phyloP scores from a whole-genome alignment of 1,284 basidiomycete species.

The Trichosporon coremiiforme region DNA sequence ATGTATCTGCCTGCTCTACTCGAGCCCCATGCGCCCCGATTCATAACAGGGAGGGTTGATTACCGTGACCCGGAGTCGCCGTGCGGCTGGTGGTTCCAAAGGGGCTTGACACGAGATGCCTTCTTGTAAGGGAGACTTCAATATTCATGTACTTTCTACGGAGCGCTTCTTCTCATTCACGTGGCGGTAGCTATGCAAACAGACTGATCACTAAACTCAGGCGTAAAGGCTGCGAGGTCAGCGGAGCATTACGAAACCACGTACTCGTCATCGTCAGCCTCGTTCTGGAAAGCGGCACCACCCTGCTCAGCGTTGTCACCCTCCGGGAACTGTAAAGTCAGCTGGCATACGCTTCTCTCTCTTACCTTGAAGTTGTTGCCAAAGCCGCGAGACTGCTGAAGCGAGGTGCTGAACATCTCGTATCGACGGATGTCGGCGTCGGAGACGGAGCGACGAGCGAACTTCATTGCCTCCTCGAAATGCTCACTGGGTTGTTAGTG shows the following conservation, averaged over 20 bases:
- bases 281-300: constrained; percentile 55
- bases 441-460: constrained; percentile 83
- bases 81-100: constrained; percentile 1
- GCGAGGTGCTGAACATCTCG: constrained; percentile 55
- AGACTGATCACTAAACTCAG: constrained; percentile 13
- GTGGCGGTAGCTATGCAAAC: neutral
- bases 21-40: neutral
- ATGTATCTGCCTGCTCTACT: constrained; percentile 35
- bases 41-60: neutral
- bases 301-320: constrained; percentile 59
- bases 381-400: constrained; percentile 54
- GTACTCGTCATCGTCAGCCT: constrained; percentile 56
- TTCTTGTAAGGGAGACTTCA: constrained; percentile 4
- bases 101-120: neutral
- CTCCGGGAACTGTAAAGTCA: constrained; percentile 84
- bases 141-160: constrained; percentile 21
- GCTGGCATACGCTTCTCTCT: neutral
- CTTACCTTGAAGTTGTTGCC: constrained; percentile 54
- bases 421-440: constrained; percentile 83
- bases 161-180: constrained; percentile 10
- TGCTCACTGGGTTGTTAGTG: constrained; percentile 64
- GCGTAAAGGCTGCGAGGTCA: constrained; percentile 30
- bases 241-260: neutral
- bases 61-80: neutral
- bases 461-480: constrained; percentile 76